Conservation (phyloP, 768 basidiomycete species). For the Gymnopilus junonius region DNA sequence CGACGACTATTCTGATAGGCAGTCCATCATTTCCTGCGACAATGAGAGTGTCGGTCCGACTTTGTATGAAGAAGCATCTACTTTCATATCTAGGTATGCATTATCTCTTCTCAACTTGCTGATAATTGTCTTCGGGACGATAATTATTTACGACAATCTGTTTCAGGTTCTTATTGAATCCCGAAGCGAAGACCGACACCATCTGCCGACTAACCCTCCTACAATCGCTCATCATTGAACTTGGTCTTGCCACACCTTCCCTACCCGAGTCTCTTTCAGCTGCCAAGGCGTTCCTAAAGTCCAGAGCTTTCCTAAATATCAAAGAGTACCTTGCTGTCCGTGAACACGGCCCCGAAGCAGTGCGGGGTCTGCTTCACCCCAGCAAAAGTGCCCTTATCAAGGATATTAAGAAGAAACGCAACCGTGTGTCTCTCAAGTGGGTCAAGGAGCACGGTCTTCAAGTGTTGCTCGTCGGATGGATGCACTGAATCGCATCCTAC, state of each 20-base stretch:
- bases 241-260: constrained; percentile 57
- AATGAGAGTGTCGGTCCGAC: constrained; percentile 34
- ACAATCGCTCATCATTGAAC: constrained; percentile 76
- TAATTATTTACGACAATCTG: background rate
- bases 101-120: constrained; percentile 6
- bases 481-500: constrained; percentile 30
- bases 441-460: constrained; percentile 68
- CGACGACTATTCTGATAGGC: constrained; percentile 53
- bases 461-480: constrained; percentile 63
- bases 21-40: constrained; percentile 39
- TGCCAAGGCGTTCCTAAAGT: constrained; percentile 70
- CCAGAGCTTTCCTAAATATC: constrained; percentile 71
- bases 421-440: constrained; percentile 51
- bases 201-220: constrained; percentile 62
- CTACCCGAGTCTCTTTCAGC: constrained; percentile 66
- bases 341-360: constrained; percentile 61
- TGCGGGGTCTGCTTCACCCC: constrained; percentile 65
- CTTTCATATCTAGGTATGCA: constrained; percentile 66
- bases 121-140: too few species aligned
- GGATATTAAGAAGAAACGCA: constrained; percentile 52
- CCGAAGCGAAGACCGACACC: constrained; percentile 44
- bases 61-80: constrained; percentile 61
- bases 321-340: constrained; percentile 74
- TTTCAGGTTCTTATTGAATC: constrained; percentile 55
- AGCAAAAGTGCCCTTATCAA: constrained; percentile 64